Percentiles rank a stretch among this genome's conserved stretches.
These are phyloP conservation scores for Chlamydomonas reinhardtii DNA, from an alignment of 163 green algal genomes.

Conservation along the genomic window DNA sequence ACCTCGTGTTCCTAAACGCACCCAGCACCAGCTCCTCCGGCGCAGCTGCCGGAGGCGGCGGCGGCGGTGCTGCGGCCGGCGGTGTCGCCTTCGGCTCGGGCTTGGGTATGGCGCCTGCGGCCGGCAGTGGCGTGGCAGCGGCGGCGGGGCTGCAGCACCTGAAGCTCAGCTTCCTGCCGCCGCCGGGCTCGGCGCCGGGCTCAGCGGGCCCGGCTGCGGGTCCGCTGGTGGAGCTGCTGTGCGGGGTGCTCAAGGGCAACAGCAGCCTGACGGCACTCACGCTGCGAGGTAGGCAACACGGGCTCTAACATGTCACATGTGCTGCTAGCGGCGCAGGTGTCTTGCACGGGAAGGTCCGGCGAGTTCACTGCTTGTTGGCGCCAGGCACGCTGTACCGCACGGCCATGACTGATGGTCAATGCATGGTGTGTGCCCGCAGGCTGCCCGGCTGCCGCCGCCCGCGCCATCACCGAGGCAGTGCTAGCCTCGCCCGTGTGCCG, in stretches of 20 bases:
- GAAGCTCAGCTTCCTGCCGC: constrained; percentile 4
- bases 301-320: too few relatives aligned
- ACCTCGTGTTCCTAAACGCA: constrained; percentile 23
- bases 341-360: too few relatives aligned
- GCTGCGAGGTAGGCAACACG: background rate
- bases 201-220: background rate
- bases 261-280: constrained; percentile 33
- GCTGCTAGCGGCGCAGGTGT: too few relatives aligned
- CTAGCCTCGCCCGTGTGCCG: constrained; percentile 17
- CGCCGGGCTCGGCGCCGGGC: background rate
- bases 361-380: too few relatives aligned
- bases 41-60: too few relatives aligned
- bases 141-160: constrained; percentile 24
- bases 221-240: constrained; percentile 41
- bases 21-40: background rate
- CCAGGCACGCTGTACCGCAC: too few relatives aligned
- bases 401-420: too few relatives aligned
- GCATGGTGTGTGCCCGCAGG: background rate
- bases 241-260: constrained; percentile 24
- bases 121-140: background rate
- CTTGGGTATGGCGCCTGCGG: background rate
- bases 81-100: too few relatives aligned
- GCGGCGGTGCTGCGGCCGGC: too few relatives aligned
- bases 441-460: constrained; percentile 27
- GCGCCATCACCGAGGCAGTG: constrained; percentile 28